Percentiles rank a stretch among this genome's conserved stretches.
Conservation (phyloP, 805 yeast genomes). For the Millerozyma miso region DNA sequence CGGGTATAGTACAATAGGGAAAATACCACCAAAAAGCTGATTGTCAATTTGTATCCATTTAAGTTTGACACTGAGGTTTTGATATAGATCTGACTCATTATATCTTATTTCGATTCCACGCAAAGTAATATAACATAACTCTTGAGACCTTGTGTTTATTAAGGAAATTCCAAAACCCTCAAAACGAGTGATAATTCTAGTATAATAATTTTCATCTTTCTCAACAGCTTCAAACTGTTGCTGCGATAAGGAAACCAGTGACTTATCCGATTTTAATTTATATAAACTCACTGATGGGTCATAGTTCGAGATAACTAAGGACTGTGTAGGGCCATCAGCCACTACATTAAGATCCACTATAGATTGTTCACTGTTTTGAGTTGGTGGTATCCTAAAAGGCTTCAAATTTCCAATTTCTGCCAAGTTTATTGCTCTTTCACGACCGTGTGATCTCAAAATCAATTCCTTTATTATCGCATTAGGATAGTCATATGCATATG, state of each 20-base stretch:
- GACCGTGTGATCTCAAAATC: conserved; percentile 63
- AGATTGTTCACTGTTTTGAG: conserved; percentile 31
- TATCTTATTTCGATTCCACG: conserved; percentile 78
- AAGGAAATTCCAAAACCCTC: conserved; percentile 88
- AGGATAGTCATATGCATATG: conserved; percentile 97
- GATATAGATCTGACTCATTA: conserved; percentile 80
- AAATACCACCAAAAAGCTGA: conserved; percentile 81
- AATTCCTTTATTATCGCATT: conserved; percentile 83
- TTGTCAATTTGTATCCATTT: conserved; percentile 97
- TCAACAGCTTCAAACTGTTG: conserved; percentile 55
- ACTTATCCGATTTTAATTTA: conserved; percentile 38
- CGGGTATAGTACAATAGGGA: conserved; percentile 86
- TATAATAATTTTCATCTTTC: conserved; percentile 49
- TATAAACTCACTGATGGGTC: conserved; percentile 76
- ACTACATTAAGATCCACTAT: conserved; percentile 86
- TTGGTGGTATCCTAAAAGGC: conserved; percentile 73
- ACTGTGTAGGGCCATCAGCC: conserved; percentile 94
- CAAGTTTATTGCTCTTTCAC: conserved; percentile 74
- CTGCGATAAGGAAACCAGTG: conserved; percentile 29
- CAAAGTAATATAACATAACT: conserved; percentile 76
- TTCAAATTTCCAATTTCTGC: conserved; percentile 90
- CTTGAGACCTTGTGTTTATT: conserved; percentile 66
- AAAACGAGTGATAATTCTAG: conserved; percentile 57
- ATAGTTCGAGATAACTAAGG: conserved; percentile 77
- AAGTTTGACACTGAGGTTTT: conserved; percentile 71